Percentiles rank a stretch among this genome's conserved stretches.
These are phyloP conservation scores for Cryptococcus floricola DNA, from an alignment of 1,284 basidiomycete species.

Conservation along the genomic window DNA sequence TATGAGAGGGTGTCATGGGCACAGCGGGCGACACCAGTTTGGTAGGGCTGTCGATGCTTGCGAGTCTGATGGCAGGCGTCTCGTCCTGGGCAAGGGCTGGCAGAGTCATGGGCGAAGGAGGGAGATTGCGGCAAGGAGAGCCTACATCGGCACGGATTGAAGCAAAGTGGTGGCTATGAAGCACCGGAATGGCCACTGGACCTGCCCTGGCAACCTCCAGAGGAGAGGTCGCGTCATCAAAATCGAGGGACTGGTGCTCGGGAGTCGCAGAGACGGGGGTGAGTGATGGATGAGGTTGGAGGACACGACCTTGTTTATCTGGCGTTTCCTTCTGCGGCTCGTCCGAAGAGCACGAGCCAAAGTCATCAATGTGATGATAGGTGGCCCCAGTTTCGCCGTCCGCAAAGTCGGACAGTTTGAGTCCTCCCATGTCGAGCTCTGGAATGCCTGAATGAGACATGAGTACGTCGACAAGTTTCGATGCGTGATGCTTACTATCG, in stretches of 20 bases:
- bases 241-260: conserved; percentile 1
- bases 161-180: conserved; percentile 14
- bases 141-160: conserved; percentile 22
- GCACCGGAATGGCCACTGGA: conserved; percentile 32
- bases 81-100: not conserved
- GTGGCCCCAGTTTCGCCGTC: conserved; percentile 28
- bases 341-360: not conserved
- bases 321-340: not conserved
- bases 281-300: not conserved
- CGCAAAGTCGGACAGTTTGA: conserved; percentile 34
- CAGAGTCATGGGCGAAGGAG: conserved; percentile 4
- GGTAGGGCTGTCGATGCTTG: not conserved
- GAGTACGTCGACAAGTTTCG: not conserved
- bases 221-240: conserved; percentile 22
- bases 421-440: conserved; percentile 37
- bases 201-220: conserved; percentile 32
- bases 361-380: not conserved
- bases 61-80: not conserved
- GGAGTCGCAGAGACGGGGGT: not conserved
- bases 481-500: conserved; percentile 12
- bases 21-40: not conserved
- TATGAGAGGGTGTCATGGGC: conserved; percentile 5
- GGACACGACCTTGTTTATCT: conserved; percentile 1
- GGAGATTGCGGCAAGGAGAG: conserved; percentile 22
- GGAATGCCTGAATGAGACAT: conserved; percentile 4